These are phyloP conservation scores for Spathaspora gorwiae DNA, from an alignment of 805 yeast genomes.

Conservation along the genomic window DNA sequence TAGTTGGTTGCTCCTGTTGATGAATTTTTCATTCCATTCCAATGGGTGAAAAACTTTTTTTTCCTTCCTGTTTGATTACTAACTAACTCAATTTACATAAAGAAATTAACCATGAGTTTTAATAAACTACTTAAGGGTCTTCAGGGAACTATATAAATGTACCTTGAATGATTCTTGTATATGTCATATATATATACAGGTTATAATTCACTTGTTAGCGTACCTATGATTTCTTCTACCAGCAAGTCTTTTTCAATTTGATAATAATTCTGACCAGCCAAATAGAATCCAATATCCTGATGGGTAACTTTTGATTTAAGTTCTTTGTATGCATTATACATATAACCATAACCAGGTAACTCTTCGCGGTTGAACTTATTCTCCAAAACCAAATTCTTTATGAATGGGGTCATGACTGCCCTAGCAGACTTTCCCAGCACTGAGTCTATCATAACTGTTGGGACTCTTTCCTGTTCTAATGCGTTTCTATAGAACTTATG, in stretches of 20 bases:
- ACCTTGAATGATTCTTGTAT: background rate
- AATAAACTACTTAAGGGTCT: no score
- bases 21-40: background rate
- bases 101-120: no score
- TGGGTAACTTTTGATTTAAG: slow-evolving; percentile 11
- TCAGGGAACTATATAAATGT: no score
- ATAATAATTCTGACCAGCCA: slow-evolving; percentile 33
- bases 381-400: slow-evolving; percentile 15
- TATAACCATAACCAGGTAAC: slow-evolving; percentile 34
- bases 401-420: slow-evolving; percentile 32
- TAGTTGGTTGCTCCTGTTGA: background rate
- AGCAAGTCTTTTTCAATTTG: slow-evolving; percentile 8
- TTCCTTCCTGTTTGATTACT: no score
- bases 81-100: no score
- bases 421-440: slow-evolving; percentile 40
- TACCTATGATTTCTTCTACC: background rate
- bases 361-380: slow-evolving; percentile 2
- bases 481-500: slow-evolving; percentile 14
- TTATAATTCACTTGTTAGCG: background rate
- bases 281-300: slow-evolving; percentile 22
- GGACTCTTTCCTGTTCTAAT: slow-evolving; percentile 1
- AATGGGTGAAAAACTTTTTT: no score
- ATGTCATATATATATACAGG: background rate
- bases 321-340: slow-evolving; percentile 28
- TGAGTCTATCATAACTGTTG: slow-evolving; percentile 27